Base-by-base conservation (phyloP, 352 stramenopile genomes). In the Globisporangium orthogonon region DNA sequence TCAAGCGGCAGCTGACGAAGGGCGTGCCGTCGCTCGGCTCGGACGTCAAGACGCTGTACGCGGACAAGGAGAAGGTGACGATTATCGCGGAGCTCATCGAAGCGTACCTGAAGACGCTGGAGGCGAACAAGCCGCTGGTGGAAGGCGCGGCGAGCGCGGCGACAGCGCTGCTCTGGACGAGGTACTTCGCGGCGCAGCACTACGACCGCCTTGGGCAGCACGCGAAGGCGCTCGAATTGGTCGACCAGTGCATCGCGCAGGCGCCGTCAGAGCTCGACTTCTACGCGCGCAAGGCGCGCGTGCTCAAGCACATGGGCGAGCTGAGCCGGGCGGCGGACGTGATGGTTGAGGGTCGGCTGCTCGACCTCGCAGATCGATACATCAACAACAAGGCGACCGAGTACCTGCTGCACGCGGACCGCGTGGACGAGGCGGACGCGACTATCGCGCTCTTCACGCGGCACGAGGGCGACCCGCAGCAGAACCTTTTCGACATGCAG, bases 301-400 rank as follows among this genome's bases (percentile, higher is more conserved):
- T 99, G 52, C 77, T 98, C 35, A 98, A 98, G 79, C 80, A 96
- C 56, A 89, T 82, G 60, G 97, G 96, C 37, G 85, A 98, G 37
- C 76, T 98, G 15, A 78, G 78, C 41, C 74, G 77, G 35, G 97
- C 97, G 11, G 96, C 96, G 0, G 87, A 98, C 60, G 73, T 86
- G 18, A 86, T 99, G 60, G 93, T 98, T 56, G 53, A 87, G 44
- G 96, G 84, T 6, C 84, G 96, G 29, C 83, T 97, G 72, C 67
- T 99, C 15, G 97, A 99, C 70, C 69, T 98, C 53, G 89, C 95
- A 30, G 97, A 99, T 75, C 83, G 97, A 39, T 99, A 98, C 74
- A 98, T 99, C 66, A 99, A 99, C 69, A 99, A 98, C 76, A 98
- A 98, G 74, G 86, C 94, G 13, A 98, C 96, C 2, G 98, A 99